Evolutionary conservation across 345 rosid species (phyloP).

Genomic region (Brassica cretica): DNA sequence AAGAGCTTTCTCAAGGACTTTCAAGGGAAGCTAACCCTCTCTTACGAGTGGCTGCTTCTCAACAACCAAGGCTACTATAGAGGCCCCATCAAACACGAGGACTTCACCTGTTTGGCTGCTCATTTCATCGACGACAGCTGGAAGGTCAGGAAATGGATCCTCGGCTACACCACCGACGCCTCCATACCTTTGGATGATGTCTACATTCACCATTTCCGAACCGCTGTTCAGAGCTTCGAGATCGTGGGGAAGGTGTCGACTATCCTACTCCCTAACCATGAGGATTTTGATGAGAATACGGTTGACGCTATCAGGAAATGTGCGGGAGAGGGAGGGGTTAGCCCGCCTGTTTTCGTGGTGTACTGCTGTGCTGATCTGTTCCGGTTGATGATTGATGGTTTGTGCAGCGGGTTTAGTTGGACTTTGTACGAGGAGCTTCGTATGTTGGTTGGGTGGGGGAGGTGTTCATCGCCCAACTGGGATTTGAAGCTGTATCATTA

Average conservation of each 20-base stretch:
- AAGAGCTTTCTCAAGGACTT: constrained; percentile 18
- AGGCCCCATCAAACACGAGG: constrained; percentile 16
- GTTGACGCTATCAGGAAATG: constrained; percentile 18
- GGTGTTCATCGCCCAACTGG: constrained; percentile 5
- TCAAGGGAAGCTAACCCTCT: constrained; percentile 17
- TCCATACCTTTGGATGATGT: background rate
- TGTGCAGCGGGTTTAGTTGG: background rate
- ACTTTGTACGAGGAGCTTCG: constrained; percentile 13
- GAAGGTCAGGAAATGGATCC: constrained; percentile 20
- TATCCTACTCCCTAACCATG: background rate
- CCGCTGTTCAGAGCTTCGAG: constrained; percentile 25
- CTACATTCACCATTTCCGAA: background rate
- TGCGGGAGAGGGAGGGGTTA: background rate
- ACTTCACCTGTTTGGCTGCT: constrained; percentile 23
- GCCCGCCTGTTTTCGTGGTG: background rate
- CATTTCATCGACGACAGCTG: constrained; percentile 36
- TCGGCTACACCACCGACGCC: background rate
- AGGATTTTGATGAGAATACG: constrained; percentile 11
- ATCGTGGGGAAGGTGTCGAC: constrained; percentile 23
- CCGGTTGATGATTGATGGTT: constrained; percentile 23
- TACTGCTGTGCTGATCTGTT: constrained; percentile 32
- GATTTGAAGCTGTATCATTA: background rate
- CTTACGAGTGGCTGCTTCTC: constrained; percentile 26
- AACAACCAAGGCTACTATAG: background rate
- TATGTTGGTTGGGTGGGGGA: constrained; percentile 30